These are phyloP conservation scores for Metarhizium humberi DNA, from an alignment of 2,329 filamentous ascomycete genomes.

Conservation along the genomic window DNA sequence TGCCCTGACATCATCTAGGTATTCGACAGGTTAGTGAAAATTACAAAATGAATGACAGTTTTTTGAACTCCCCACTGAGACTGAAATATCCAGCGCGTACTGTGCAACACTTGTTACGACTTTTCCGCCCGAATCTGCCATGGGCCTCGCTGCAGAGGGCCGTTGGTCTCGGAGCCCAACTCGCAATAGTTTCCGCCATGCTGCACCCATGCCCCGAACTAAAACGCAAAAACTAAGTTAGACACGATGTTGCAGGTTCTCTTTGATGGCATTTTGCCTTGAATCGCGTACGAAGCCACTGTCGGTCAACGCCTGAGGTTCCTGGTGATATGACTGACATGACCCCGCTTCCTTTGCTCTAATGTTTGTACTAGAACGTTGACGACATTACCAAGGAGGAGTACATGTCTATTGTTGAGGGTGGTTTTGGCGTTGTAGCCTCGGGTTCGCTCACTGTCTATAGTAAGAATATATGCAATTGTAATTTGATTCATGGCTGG, in stretches of 20 bases:
- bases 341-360: neutral
- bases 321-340: constrained; percentile 3
- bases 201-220: constrained; percentile 6
- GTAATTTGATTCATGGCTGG: neutral
- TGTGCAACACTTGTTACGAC: neutral
- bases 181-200: neutral
- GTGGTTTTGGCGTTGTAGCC: neutral
- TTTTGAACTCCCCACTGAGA: neutral
- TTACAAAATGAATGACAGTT: constrained; percentile 3
- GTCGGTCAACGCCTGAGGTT: constrained; percentile 3
- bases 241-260: constrained; percentile 7
- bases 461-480: neutral
- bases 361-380: constrained; percentile 1
- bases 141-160: neutral
- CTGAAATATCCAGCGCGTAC: neutral
- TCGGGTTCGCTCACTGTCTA: neutral
- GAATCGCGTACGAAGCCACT: constrained; percentile 1
- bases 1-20: constrained; percentile 39
- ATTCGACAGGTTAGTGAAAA: constrained; percentile 27
- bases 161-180: neutral
- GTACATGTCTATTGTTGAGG: neutral
- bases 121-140: neutral
- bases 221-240: constrained; percentile 7
- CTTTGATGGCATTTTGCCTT: neutral
- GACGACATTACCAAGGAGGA: constrained; percentile 2